Evolutionary conservation across 352 stramenopile genomes (phyloP), one percentile per base, ranked within the genome.

Genomic region (Thalassiosira pacifica): DNA sequence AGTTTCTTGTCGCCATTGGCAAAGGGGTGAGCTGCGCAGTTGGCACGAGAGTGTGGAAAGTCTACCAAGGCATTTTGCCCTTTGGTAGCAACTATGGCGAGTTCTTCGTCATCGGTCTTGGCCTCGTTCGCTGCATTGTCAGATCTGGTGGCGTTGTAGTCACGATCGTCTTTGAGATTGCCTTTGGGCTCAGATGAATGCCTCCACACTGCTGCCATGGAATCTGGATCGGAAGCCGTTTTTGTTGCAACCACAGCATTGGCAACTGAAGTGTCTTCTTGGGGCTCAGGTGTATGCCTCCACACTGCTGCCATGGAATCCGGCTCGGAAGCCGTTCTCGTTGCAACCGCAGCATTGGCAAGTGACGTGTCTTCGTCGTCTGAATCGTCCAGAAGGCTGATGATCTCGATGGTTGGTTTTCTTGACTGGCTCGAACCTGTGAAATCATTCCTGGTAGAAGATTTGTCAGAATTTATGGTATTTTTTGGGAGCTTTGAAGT

Each of bases 1-100:
- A 67, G 13, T 11, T 42, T 74, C n/a, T 69, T 65, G 32, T 79
- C 59, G 42, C 52, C 22, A 40, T 9, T 2, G 52, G 19, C n/a
- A 48, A 81, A 83, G n/a, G 75, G 66, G 72, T 75, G 48, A 40
- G 63, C 29, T 32, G 73, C 74, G 40, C 81, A 88, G 60, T 88
- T 69, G 22, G 26, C 75, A n/a, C 75, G 75, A 5, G 31, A 42
- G 37, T 88, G 81, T 19, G 81, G 81, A 64, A 88, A 88, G 75
- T 88, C 81, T 22, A 42, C 60, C 1, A 88, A 42, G 2, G 81
- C 81, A 60, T 88, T 88, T 0, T 68, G 22, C 18, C 81, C 81
- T 18, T 65, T 76, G 18, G 55, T 69, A 6, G 16, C 61, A 32
- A 85, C 72, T 11, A 88, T 64, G 2, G 22, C 18, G 22, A 86